These are phyloP conservation scores for Chaetomium cochliodes DNA, from an alignment of 495 filamentous ascomycete species.

Conservation along the genomic window DNA sequence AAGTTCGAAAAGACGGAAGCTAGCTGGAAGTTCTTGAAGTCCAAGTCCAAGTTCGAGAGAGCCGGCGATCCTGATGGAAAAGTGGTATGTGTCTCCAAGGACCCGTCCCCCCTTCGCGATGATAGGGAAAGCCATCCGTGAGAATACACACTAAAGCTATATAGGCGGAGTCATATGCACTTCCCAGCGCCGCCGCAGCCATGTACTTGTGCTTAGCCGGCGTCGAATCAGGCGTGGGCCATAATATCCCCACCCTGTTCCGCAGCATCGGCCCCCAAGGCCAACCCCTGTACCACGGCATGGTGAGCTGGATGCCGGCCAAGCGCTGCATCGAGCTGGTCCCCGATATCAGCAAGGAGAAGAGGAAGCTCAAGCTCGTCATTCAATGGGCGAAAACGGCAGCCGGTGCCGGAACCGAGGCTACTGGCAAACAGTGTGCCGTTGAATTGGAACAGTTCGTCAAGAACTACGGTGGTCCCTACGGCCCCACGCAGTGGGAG, in stretches of 20 bases:
- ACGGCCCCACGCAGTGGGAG: neutral
- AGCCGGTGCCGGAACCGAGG: neutral
- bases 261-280: neutral
- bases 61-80: neutral
- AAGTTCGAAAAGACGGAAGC: neutral
- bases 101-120: no score
- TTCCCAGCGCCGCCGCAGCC: neutral
- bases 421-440: neutral
- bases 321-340: neutral
- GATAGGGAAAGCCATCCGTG: no score
- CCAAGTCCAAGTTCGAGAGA: constrained; percentile 7
- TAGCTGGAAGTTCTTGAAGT: constrained; percentile 6
- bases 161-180: neutral
- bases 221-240: neutral
- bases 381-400: neutral
- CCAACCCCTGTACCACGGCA: neutral
- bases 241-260: neutral
- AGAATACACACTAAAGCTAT: neutral
- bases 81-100: neutral
- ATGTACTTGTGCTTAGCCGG: neutral
- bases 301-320: neutral
- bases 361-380: neutral
- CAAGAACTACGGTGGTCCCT: neutral
- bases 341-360: neutral
- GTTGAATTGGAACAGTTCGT: neutral